phyloP scores from a whole-genome alignment of 352 stramenopile genomes.

The Pythium apleroticum region DNA sequence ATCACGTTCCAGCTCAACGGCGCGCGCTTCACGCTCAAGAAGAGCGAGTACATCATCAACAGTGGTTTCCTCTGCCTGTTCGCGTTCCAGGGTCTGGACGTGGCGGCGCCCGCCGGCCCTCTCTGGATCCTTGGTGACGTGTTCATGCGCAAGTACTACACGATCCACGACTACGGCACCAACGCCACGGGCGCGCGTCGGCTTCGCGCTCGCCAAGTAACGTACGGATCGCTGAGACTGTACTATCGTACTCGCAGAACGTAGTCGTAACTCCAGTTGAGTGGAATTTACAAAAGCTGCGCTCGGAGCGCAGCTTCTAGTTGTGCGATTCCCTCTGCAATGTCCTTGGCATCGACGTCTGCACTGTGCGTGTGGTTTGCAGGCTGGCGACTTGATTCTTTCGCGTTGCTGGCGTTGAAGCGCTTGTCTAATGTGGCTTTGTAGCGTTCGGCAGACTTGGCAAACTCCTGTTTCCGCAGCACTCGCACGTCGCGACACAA shows the following conservation, averaged over 20 bases:
- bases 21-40: slow-evolving; percentile 87
- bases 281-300: background rate
- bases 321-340: slow-evolving; percentile 16
- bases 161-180: slow-evolving; percentile 90
- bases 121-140: slow-evolving; percentile 91
- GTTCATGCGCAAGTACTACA: slow-evolving; percentile 96
- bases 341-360: background rate
- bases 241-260: slow-evolving; percentile 29
- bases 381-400: background rate
- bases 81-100: too few species aligned
- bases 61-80: slow-evolving; percentile 89
- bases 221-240: too few species aligned
- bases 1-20: slow-evolving; percentile 92
- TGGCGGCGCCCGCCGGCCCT: slow-evolving; percentile 49
- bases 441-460: slow-evolving; percentile 51
- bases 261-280: background rate
- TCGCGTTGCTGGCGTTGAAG: slow-evolving; percentile 14
- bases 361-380: background rate
- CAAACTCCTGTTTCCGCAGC: slow-evolving; percentile 38
- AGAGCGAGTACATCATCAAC: slow-evolving; percentile 94
- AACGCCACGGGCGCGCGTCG: too few species aligned
- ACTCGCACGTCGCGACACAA: slow-evolving; percentile 54
- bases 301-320: slow-evolving; percentile 20
- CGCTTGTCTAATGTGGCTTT: slow-evolving; percentile 31
- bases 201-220: too few species aligned